Base-by-base conservation (phyloP, 2,329 filamentous ascomycete genomes). In the Talaromyces sp. region DNA sequence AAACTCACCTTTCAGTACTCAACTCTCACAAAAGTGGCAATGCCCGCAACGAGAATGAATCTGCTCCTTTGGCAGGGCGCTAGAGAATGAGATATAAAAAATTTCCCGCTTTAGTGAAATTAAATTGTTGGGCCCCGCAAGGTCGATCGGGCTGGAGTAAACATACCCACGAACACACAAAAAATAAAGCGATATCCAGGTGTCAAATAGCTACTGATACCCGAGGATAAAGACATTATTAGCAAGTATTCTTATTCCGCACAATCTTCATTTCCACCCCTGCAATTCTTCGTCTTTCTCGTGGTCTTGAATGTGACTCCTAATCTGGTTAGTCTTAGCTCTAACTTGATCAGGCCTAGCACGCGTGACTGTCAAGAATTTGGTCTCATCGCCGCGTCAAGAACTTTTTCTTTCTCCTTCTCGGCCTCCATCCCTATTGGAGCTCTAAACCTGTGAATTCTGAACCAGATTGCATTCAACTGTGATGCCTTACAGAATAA, bases 21-120 rank as follows among this genome's bases (percentile, higher is more conserved):
- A 14, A 35, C 5, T 2, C 31, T 28, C 21, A 42, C 54, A 42
- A 31, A 42, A 57, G 12, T 57, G 35, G 54, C 54, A 57, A 57
- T 57, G 54, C 54, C 54, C 54, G 54, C 54, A 40, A 42, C 8
- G 37, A 57, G 25, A 25, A 54, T 35, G 50, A 35, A 35, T 21
- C 50, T 35, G 50, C 46, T 21, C 31, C 50, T 37, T 54, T 37
- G n/a, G 14, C 25, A 52, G 28, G 31, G 31, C 31, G 31, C 18
- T 59, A 33, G 42, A 37, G 46, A 59, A 60, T 33, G 44, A 40
- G 58, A 60, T 60, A 60, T 40, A 52, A 61, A 57, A 62, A 62
- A 62, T 48, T 62, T 62, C 42, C 52, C 60, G 52, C 39, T 33
- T 46, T 44, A 55, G 52, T 56, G 60, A 62, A 31, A 57, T 37